phyloP scores from a whole-genome alignment of 1,284 basidiomycete species.

The Puccinia hordei region DNA sequence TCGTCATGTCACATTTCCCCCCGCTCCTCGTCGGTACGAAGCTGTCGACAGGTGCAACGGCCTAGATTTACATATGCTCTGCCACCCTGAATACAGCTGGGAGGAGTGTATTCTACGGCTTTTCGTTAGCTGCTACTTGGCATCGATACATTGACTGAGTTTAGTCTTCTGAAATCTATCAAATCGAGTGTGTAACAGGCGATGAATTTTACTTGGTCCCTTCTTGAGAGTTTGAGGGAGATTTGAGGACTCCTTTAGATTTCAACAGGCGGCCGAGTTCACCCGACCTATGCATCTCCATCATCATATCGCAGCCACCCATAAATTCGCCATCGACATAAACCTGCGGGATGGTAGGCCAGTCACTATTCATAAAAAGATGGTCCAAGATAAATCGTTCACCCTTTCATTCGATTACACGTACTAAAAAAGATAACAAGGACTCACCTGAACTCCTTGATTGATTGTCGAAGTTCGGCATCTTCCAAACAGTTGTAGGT shows the following conservation, averaged over 20 bases:
- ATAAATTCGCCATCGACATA: slow-evolving; percentile 94
- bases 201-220: slow-evolving; percentile 1
- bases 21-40: no score
- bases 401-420: neutral
- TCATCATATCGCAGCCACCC: slow-evolving; percentile 91
- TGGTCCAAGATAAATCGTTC: neutral
- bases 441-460: slow-evolving; percentile 93
- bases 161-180: no score
- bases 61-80: no score
- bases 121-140: no score
- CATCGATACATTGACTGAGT: no score
- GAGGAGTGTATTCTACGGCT: no score
- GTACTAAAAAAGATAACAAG: slow-evolving; percentile 51
- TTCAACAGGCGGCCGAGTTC: slow-evolving; percentile 83
- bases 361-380: slow-evolving; percentile 68
- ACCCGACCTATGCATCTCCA: slow-evolving; percentile 94
- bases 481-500: slow-evolving; percentile 90
- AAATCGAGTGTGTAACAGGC: neutral
- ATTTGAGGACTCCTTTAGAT: slow-evolving; percentile 68
- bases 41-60: no score
- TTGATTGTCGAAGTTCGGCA: slow-evolving; percentile 74
- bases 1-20: no score
- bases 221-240: neutral
- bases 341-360: slow-evolving; percentile 96
- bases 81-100: no score